These are phyloP conservation scores for Colletotrichum musicola DNA, from an alignment of 2,329 filamentous ascomycete species.

Conservation along the genomic window DNA sequence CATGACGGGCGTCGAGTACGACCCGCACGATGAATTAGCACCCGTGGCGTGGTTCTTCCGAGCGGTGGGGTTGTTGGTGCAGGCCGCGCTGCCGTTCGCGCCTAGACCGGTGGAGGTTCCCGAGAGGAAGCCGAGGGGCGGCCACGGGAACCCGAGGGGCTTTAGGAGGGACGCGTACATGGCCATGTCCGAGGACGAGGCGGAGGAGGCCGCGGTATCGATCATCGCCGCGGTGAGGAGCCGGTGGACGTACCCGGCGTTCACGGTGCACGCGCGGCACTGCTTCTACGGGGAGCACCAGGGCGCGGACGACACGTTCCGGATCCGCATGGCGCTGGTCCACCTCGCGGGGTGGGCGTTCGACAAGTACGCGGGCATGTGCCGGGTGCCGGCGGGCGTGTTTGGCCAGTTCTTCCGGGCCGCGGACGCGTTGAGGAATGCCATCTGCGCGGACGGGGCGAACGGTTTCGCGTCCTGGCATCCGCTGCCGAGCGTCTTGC, in stretches of 20 bases:
- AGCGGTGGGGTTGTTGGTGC: slow-evolving; percentile 17
- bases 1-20: not conserved
- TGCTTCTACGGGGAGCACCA: not conserved
- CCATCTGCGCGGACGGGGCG: not conserved
- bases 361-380: not conserved
- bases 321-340: not conserved
- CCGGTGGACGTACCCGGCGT: not conserved
- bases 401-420: not conserved
- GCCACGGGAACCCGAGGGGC: not conserved
- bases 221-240: not conserved
- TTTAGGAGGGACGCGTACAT: no score
- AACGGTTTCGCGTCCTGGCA: slow-evolving; percentile 21
- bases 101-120: not conserved
- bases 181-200: no score
- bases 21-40: not conserved
- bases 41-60: slow-evolving; percentile 32
- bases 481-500: slow-evolving; percentile 22
- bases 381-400: slow-evolving; percentile 4
- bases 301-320: not conserved
- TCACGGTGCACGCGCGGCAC: not conserved
- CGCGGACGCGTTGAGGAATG: not conserved
- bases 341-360: not conserved
- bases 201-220: no score
- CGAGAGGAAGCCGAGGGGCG: not conserved
- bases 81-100: slow-evolving; percentile 17